These are phyloP conservation scores for Rhodotorula toruloides DNA, from an alignment of 768 basidiomycete species.

Conservation along the genomic window DNA sequence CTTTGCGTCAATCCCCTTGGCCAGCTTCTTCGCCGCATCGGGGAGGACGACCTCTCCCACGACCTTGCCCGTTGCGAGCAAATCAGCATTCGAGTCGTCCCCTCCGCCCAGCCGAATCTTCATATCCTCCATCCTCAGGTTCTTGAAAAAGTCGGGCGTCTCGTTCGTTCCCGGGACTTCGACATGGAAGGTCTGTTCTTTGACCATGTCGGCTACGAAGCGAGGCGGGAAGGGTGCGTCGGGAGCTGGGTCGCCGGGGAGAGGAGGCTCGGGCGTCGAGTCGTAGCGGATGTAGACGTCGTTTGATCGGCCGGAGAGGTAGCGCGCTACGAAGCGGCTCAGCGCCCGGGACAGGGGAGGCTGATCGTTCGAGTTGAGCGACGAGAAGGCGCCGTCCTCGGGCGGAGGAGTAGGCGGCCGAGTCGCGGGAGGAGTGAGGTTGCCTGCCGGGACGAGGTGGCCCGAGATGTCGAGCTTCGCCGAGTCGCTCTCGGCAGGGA, in stretches of 20 bases:
- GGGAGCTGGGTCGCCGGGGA: not conserved
- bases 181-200: slow-evolving; percentile 10
- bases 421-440: slow-evolving; percentile 11
- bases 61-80: slow-evolving; percentile 30
- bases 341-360: slow-evolving; percentile 19
- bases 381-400: not conserved
- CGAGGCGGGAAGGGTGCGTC: slow-evolving; percentile 23
- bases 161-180: slow-evolving; percentile 25
- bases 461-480: slow-evolving; percentile 14
- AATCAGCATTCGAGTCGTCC: slow-evolving; percentile 21
- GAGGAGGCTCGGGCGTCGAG: not conserved
- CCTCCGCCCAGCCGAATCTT: slow-evolving; percentile 22
- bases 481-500: not conserved
- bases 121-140: slow-evolving; percentile 37
- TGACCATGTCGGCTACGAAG: slow-evolving; percentile 17
- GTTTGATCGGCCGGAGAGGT: slow-evolving; percentile 29
- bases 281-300: slow-evolving; percentile 32
- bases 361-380: not conserved
- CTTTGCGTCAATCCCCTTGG: slow-evolving; percentile 17
- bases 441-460: slow-evolving; percentile 26
- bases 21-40: slow-evolving; percentile 10
- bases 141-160: slow-evolving; percentile 30
- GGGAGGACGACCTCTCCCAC: slow-evolving; percentile 33
- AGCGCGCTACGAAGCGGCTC: slow-evolving; percentile 28
- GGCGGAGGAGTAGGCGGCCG: not conserved